Percentiles rank a stretch among this genome's conserved stretches.
These are phyloP conservation scores for Hanseniaspora lachancei DNA, from an alignment of 805 yeast genomes.

Conservation along the genomic window DNA sequence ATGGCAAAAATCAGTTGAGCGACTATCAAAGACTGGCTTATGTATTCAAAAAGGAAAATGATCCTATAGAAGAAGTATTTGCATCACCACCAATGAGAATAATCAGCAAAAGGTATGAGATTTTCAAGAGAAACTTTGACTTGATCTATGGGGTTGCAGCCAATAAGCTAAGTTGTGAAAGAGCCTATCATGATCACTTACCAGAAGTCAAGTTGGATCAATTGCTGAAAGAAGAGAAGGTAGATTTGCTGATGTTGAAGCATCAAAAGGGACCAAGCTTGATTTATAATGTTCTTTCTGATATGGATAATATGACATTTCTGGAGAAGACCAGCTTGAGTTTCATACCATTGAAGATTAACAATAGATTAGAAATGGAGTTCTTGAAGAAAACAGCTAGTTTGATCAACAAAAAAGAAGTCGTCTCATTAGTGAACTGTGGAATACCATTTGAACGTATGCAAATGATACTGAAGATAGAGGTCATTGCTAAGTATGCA, in stretches of 20 bases:
- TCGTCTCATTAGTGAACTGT: conserved; percentile 46
- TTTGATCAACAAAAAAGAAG: conserved; percentile 42
- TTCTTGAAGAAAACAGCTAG: conserved; percentile 37
- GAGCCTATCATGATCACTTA: neutral
- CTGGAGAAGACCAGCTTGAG: conserved; percentile 46
- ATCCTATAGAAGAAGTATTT: conserved; percentile 45
- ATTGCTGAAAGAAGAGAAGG: conserved; percentile 12
- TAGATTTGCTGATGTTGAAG: conserved; percentile 21
- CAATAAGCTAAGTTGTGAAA: neutral
- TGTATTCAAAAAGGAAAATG: conserved; percentile 40
- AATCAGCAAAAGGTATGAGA: conserved; percentile 45
- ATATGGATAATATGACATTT: conserved; percentile 33
- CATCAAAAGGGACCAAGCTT: conserved; percentile 27
- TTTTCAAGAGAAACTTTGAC: conserved; percentile 16
- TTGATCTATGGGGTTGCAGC: neutral
- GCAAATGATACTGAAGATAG: conserved; percentile 19
- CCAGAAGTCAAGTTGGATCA: neutral
- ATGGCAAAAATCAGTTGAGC: conserved; percentile 37
- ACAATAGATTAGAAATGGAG: conserved; percentile 26
- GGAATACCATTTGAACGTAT: conserved; percentile 24
- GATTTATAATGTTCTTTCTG: conserved; percentile 34
- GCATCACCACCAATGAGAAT: conserved; percentile 70
- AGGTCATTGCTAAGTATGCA: neutral
- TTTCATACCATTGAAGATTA: conserved; percentile 48
- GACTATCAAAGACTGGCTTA: conserved; percentile 36